phyloP scores from a whole-genome alignment of 1,284 basidiomycete species.

The Sutorius eximius region DNA sequence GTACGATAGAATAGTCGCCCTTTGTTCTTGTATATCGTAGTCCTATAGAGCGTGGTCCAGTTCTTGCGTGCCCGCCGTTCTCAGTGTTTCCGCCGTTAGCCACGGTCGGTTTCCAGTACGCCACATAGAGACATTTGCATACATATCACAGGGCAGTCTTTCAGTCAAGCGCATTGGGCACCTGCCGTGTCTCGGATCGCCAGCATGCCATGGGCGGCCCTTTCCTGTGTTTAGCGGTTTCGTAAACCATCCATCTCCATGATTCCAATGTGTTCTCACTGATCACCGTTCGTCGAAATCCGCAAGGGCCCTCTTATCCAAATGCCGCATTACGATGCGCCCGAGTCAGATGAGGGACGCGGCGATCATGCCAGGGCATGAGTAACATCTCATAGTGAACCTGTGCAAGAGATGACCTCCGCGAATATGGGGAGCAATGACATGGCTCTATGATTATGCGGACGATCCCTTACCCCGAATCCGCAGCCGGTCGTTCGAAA shows the following conservation, averaged over 20 bases:
- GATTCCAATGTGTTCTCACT: not conserved
- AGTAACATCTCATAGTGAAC: constrained; percentile 27
- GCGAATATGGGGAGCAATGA: not conserved
- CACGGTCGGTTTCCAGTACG: too few relatives aligned
- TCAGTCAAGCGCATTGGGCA: not conserved
- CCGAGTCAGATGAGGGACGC: constrained; percentile 26
- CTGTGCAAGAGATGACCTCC: constrained; percentile 5
- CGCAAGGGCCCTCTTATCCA: not conserved
- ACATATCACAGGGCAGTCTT: not conserved
- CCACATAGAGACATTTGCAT: not conserved
- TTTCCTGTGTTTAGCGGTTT: constrained; percentile 1
- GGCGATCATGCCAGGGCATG: not conserved
- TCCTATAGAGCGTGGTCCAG: too few relatives aligned
- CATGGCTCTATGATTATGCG: constrained; percentile 36
- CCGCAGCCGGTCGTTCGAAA: constrained; percentile 46
- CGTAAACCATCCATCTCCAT: not conserved
- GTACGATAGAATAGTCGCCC: too few relatives aligned
- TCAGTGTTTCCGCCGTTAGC: too few relatives aligned
- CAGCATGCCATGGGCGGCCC: not conserved
- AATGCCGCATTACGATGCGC: constrained; percentile 24
- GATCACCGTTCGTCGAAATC: constrained; percentile 7
- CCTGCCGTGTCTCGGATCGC: not conserved
- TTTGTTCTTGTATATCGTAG: too few relatives aligned
- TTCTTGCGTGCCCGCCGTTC: too few relatives aligned
- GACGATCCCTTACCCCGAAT: constrained; percentile 47